Base-by-base conservation (phyloP, 192 early-diverging fungal species). In the Backusella mclennaniae region DNA sequence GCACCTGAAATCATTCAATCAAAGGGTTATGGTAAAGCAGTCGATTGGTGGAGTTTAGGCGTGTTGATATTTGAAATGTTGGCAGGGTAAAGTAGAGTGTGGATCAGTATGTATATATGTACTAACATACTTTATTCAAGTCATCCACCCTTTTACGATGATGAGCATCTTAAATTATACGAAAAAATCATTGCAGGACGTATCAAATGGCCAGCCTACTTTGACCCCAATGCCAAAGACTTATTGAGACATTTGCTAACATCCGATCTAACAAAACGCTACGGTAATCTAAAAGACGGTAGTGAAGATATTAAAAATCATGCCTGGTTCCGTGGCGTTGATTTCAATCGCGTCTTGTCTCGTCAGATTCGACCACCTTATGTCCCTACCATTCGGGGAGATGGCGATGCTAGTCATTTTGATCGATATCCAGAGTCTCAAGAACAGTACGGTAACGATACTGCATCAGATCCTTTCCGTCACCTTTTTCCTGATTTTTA, bases 1-100 rank as follows among this genome's bases (percentile, higher is more conserved):
- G 94, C 94, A 19, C 94, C 94, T 6, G 94, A 95, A 77, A 94
- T 96, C 63, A 96, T 96, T 83, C 95, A 96, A 84, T 93, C 94
- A 69, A 95, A 94, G 82, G 96, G 96, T 31, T 96, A 96, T 83
- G 94, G 95, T 19, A 92, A 92, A 71, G 94, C 96, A 7, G 96
- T 96, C 0, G 96, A 98, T 85, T 98, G 96, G 96, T 98, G 94
- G 89, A 93, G 95, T 56, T 89, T 98, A 77, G 96, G 96, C 38
- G 89, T 98, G 66, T 79, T 98, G 56, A 95, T 98, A 67, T 96
- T 95, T 79, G 95, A 96, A 86, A 98, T 98, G 96, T 87, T 96
- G 41, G 96, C 96, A 23, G 96, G 96, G 63, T 84, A 77, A 82
- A 59, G 29, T 8, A n/a, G 21, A 29, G 9, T 15, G 7, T 2